A percentile compares a stretch with the other conserved stretches of the same genome.
phyloP scores from a whole-genome alignment of 306 rosid species.

The Fragaria ananassa region DNA sequence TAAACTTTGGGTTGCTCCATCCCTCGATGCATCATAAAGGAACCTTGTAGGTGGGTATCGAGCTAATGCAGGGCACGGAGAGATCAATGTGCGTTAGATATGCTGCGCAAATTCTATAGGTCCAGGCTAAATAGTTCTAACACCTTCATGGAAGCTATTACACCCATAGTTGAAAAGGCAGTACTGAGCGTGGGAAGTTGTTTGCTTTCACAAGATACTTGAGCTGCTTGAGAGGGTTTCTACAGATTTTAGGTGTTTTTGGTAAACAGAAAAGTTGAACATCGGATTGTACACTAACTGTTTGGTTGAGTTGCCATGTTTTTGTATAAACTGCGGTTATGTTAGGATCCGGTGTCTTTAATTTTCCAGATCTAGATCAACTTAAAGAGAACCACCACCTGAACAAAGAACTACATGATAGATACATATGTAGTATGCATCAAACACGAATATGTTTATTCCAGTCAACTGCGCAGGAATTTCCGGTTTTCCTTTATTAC shows the following conservation, averaged over 20 bases:
- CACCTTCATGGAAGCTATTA: not conserved
- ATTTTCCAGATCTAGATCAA: not conserved
- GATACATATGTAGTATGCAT: not conserved
- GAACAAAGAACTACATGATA: not conserved
- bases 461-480: not conserved
- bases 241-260: not conserved
- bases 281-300: not conserved
- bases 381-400: not conserved
- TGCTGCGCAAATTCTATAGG: not conserved
- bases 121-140: not conserved
- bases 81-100: not conserved
- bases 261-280: not conserved
- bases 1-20: slow-evolving; percentile 87
- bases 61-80: slow-evolving; percentile 18
- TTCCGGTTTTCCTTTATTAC: not conserved
- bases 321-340: not conserved
- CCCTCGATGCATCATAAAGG: slow-evolving; percentile 35
- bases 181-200: not conserved
- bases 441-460: not conserved
- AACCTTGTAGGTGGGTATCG: not conserved
- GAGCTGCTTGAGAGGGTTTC: slow-evolving; percentile 5
- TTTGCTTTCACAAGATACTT: not conserved
- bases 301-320: not conserved
- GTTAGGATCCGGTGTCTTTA: not conserved
- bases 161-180: not conserved